Evolutionary conservation across 495 filamentous ascomycete species (phyloP), one percentile per base, ranked within the genome.

Genomic region (Penicillium riverlandense): DNA sequence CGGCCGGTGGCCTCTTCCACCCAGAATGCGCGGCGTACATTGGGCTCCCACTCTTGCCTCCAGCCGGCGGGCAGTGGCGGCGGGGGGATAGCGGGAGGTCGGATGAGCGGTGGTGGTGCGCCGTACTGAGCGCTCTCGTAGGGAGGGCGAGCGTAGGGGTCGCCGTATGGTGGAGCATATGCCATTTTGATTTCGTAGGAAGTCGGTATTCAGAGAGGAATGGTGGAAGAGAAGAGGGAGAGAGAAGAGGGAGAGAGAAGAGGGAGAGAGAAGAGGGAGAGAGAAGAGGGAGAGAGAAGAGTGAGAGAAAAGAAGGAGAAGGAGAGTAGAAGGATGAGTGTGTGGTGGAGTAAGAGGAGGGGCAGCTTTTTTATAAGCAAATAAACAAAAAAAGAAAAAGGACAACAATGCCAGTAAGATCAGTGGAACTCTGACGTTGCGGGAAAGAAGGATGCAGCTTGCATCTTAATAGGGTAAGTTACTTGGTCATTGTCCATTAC

Each of bases 61-160:
- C 82, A 85, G 47, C 79, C 82, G 0, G 58, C 41, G 1, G 80
- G 78, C 15, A 81, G 66, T 12, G 76, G 73, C 8, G 77, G 76
- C 35, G 66, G 67, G 16, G 66, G 64, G 30, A 50, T 46, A 7
- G 54, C 54, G 9, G 66, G 66, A 31, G 66, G 64, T 3, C 62
- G 63, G 38, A 55, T 38, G 32, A 44, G 43, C 13, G 58, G 50
- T 1, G 49, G 54, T 11, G 54, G 57, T 16, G 53, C 48, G 40
- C 47, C 49, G 53, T 56, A 58, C 28, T 39, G 27, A 11, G 40
- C 44, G 30, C 52, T 41, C 11, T 29, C 29, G 44, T 47, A 55
- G 16, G 52, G 49, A 22, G 52, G 54, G 7, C 47, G 32, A 5
- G 38, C 38, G 16, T 41, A 40, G 15, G 41, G 47, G 11, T 50